phyloP scores from a whole-genome alignment of 2,329 filamentous ascomycete genomes.

The Paraconiothyrium brasiliense region DNA sequence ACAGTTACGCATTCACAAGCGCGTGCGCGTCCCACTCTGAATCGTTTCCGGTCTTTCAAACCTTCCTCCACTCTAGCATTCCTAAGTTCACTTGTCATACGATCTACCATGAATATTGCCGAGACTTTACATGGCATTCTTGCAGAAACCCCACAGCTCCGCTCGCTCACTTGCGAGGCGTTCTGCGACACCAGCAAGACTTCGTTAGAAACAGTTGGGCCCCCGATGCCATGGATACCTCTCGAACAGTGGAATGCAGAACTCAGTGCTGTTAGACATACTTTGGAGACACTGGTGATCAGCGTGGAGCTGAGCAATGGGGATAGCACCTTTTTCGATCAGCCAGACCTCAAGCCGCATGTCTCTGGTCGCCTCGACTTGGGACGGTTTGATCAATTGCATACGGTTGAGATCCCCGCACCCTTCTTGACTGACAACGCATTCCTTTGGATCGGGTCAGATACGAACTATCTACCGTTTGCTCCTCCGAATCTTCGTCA shows the following conservation, averaged over 20 bases:
- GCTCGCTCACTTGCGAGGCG: constrained; percentile 36
- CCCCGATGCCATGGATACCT: constrained; percentile 20
- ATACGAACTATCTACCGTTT: constrained; percentile 26
- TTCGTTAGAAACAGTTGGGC: background rate
- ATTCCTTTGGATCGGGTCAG: constrained; percentile 31
- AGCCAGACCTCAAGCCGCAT: constrained; percentile 28
- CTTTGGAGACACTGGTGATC: constrained; percentile 31
- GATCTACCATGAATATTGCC: constrained; percentile 25
- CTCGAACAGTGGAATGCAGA: constrained; percentile 29
- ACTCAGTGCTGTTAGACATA: constrained; percentile 21
- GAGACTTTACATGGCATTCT: constrained; percentile 22
- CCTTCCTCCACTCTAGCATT: constrained; percentile 17
- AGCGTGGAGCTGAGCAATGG: constrained; percentile 35
- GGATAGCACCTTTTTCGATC: constrained; percentile 27
- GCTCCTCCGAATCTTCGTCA: constrained; percentile 36
- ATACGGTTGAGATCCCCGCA: constrained; percentile 37
- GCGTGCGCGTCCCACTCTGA: constrained; percentile 1
- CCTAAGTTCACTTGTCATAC: constrained; percentile 33
- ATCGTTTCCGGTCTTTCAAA: background rate
- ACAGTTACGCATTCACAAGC: constrained; percentile 16
- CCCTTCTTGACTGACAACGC: constrained; percentile 38
- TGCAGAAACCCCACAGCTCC: constrained; percentile 28
- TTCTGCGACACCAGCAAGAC: constrained; percentile 26
- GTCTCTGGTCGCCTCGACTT: constrained; percentile 36
- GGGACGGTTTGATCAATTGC: constrained; percentile 28